Evolutionary conservation across 2,329 filamentous ascomycete species (phyloP), one percentile per base, ranked within the genome.

Genomic region (Phoma sp.): DNA sequence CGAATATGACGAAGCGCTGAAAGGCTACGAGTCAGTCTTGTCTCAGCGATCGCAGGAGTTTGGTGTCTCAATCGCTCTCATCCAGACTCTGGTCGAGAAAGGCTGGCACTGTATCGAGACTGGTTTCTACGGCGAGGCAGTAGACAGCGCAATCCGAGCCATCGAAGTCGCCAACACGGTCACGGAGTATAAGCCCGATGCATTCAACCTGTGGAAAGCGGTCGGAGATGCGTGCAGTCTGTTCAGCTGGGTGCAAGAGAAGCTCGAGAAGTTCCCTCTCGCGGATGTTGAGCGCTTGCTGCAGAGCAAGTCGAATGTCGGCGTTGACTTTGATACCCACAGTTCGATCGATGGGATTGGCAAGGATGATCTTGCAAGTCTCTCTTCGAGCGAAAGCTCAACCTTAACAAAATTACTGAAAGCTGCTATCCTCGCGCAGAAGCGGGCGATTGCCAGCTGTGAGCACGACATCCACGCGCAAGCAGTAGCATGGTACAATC

Each of bases 141-240:
- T 89, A 3, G 83, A 89, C 57, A 85, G 90, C 54, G 91, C 91
- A 3, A 78, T 77, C 12, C 83, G 89, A 49, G 87, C 88, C 0
- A 84, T 99, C 45, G 73, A 83, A 10, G 87, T 90, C 51, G 91
- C 91, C 0, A 78, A 79, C 5, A 77, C 79, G 4, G 85, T 93
- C 30, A 83, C 83, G 1, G 78, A 82, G 28, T 80, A 81, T 36
- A 84, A 88, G 39, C 78, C 84, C 4, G 82, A 88, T 45, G 89
- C 91, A 0, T 97, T 98, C 78, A 99, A 98, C 71, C 84, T 96
- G 48, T 99, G 96, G 95, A 98, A 96, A 74, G 87, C 89, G 5
- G 81, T 97, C 7, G 95, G 89, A 5, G 95, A 98, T 77, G 90
- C 93, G 5, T 96, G 90, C 72, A 87, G 91, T 1, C 77, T 96